Evolutionary conservation across 2,329 filamentous ascomycete genomes (phyloP), one percentile per base, ranked within the genome.

Genomic region (Paraconiothyrium sp.): DNA sequence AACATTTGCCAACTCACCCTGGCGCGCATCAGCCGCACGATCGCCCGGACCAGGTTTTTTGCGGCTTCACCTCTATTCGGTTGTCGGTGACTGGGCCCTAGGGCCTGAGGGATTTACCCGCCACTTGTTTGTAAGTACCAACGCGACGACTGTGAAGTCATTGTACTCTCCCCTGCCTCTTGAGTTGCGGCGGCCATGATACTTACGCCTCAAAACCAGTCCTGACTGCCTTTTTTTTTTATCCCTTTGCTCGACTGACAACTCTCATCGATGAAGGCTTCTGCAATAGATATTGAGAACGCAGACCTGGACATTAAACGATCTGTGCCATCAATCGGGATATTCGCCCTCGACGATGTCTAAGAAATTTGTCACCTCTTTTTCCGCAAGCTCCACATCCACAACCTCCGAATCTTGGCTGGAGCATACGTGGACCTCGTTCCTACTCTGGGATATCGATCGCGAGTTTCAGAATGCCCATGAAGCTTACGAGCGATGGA

Each of bases 371-470:
- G 48, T 16, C 14, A 22, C 16, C 24, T 50, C n/a, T 20, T 7
- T 1, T 7, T 35, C 14, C n/a, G 9, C 30, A 30, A 34, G 13
- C 32, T n/a, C 48, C 14, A 37, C 11, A 27, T 50, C 48, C 16
- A 50, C 48, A 50, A 20, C 8, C 9, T 35, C 30, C 48, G 30
- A 34, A 11, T 50, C 59, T 8, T 76, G 70, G 70, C 72, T 72
- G 44, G 73, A 73, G 51, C 63, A 72, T n/a, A 65, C 74, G 27
- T 73, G 75, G 57, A 67, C 70, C 13, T 72, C 69, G 10, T 67
- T 77, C 27, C 68, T 71, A 9, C 66, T 78, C 6, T 78, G 75
- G 75, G 75, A 78, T 57, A 76, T 78, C 48, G 75, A 77, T 27
- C 72, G 70, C 58, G 73, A 76, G 48, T 77, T 78, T 50, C 72